Evolutionary conservation across 2,329 filamentous ascomycete genomes (phyloP).

Genomic region (Fusarium haematococcum): DNA sequence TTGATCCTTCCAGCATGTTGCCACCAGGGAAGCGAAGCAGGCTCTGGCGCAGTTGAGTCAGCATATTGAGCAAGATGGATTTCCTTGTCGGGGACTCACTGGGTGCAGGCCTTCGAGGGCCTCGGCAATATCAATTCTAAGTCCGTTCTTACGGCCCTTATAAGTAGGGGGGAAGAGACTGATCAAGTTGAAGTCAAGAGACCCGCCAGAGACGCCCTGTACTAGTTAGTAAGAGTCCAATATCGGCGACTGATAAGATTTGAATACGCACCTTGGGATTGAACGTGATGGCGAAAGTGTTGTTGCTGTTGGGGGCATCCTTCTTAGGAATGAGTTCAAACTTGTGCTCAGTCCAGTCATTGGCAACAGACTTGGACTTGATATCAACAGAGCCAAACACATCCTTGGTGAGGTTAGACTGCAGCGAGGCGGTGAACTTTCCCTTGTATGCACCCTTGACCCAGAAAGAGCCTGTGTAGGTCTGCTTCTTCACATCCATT

Average conservation of each 20-base stretch:
- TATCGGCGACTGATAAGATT: accelerated
- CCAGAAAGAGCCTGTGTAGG: constrained; percentile 65
- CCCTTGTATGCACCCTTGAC: constrained; percentile 63
- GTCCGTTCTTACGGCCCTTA: constrained; percentile 68
- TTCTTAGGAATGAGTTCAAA: constrained; percentile 56
- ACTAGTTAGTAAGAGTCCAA: background rate
- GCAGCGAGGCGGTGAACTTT: constrained; percentile 60
- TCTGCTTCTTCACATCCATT: constrained; percentile 61
- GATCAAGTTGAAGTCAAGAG: constrained; percentile 68
- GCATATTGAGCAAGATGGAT: accelerated
- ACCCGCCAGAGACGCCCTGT: constrained; percentile 52
- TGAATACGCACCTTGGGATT: constrained; percentile 47
- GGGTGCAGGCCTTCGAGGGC: constrained; percentile 64
- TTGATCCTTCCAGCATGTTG: constrained; percentile 68
- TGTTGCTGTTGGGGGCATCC: constrained; percentile 66
- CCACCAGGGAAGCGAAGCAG: constrained; percentile 75
- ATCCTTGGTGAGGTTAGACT: constrained; percentile 57
- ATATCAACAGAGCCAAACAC: constrained; percentile 61
- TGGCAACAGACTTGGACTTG: constrained; percentile 52
- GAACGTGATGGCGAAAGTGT: constrained; percentile 67
- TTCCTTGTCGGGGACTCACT: constrained; percentile 42
- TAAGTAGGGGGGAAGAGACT: constrained; percentile 71
- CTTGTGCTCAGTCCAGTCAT: constrained; percentile 64
- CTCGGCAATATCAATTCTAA: constrained; percentile 66
- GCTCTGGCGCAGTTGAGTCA: constrained; percentile 44